Evolutionary conservation across 2,329 filamentous ascomycete species (phyloP).

Genomic region (Phaeosphaeria sp.): DNA sequence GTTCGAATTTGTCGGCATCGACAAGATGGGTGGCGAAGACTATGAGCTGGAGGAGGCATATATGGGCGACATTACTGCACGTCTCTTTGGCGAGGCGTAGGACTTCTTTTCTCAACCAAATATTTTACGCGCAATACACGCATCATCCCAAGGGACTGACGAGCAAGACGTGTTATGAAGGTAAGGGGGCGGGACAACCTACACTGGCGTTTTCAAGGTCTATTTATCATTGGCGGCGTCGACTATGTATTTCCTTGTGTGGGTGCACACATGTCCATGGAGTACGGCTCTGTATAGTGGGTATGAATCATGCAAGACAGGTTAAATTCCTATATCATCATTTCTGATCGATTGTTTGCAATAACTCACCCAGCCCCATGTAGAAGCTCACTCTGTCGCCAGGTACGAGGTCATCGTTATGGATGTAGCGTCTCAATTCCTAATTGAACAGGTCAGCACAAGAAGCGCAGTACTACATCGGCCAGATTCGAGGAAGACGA

Average conservation of each 20-base stretch:
- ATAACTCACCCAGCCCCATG: too few relatives aligned
- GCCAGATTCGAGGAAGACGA: too few relatives aligned
- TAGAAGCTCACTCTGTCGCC: too few relatives aligned
- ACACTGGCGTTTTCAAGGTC: neutral
- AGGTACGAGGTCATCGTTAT: too few relatives aligned
- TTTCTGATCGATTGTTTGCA: too few relatives aligned
- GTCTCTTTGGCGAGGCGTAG: slow-evolving; percentile 76
- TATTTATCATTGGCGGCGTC: neutral
- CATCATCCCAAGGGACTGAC: neutral
- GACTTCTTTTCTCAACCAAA: neutral
- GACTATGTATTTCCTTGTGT: neutral
- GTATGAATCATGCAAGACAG: neutral
- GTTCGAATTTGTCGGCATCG: slow-evolving; percentile 82
- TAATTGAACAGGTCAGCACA: too few relatives aligned
- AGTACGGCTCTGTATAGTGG: neutral
- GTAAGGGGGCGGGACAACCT: neutral
- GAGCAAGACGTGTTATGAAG: neutral
- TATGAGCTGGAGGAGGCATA: slow-evolving; percentile 89
- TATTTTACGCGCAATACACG: neutral
- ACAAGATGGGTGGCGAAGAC: slow-evolving; percentile 76
- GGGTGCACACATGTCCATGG: neutral
- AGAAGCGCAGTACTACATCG: too few relatives aligned
- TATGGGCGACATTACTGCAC: slow-evolving; percentile 87
- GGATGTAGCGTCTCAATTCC: too few relatives aligned
- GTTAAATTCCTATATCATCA: too few relatives aligned